Base-by-base conservation (phyloP, 768 basidiomycete genomes). In the Termitomyces sp. region DNA sequence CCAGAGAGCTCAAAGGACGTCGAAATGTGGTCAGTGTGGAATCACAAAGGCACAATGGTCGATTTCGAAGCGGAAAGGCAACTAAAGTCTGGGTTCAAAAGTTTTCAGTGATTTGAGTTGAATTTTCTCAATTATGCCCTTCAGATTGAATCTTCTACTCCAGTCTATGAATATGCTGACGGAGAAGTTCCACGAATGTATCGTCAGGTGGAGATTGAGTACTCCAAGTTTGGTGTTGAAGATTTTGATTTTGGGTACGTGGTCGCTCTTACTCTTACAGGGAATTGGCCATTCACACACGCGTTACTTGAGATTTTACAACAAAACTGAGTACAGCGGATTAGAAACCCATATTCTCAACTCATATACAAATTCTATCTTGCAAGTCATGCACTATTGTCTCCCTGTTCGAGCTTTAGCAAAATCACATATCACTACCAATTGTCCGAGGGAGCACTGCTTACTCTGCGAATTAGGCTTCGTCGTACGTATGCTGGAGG, bases 141-240 rank as follows among this genome's bases (percentile, higher is more conserved):
- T 32, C 12, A 86, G 85, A 57, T 74, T 8, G 85, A 84, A 36
- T 77, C 79, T 6, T 83, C 86, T 32, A 76, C 77, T n/a, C 75
- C 81, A 24, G 71, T 72, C 4, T 76, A 79, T 51, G 84, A 85
- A 55, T 77, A 82, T 52, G 74, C 71, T 20, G 78, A 77, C 30
- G 84, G 81, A 37, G 81, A 84, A 30, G 82, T 94, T 48, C 93
- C 95, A 0, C 83, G 81, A 55, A 81, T 86, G 59, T 99, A 97
- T 70, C 86, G 91, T 57, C 89, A 88, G 65, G 95, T 97, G 16
- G 95, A 98, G 73, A 99, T 99, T 66, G 93, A 95, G 71, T 99
- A 99, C 69, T 95, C 93, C 39, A 96, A 95, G 67, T 99, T 99
- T 66, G 96, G 96, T 4, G 93, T 98, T 18, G 96, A 98, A 69